Base-by-base conservation (phyloP, 169 alveolate species). In the Plasmodium fragile region DNA sequence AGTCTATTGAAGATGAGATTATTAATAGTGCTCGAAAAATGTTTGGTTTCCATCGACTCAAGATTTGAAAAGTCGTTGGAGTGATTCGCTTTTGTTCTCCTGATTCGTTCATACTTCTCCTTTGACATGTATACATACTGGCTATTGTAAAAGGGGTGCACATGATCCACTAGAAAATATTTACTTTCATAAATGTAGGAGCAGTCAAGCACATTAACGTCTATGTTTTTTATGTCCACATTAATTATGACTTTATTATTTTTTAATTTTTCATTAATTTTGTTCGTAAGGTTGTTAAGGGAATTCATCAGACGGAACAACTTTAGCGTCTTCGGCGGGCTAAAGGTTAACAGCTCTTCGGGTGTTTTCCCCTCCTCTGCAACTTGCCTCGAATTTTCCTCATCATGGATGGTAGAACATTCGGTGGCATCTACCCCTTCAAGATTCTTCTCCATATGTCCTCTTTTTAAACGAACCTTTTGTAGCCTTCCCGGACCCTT, bases 171-270 rank as follows among this genome's bases (percentile, higher is more conserved):
- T 39, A 78, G 72, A 49, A 89, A 77, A 71, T 77, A 89, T 13
- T 89, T 89, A 78, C 94, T 78, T 6, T 89, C 94, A 36, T 89
- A 72, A 25, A 89, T 89, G 43, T 89, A 89, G 25, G 89, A 89
- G 81, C 90, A 78, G 43, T 89, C 90, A 16, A 89, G 53, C 4
- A 89, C 81, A 55, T 89, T 78, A 30, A 89, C 34, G 43, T 89
- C 82, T 59, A 89, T 70, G 81, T 89, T 89, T n/a, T 30, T 78
- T 41, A 89, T 39, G 43, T 89, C 94, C 3, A 78, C 39, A 41
- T 78, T 53, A 59, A 89, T 43, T 78, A 89, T 16, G 49, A 89
- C 73, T n/a, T 84, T 72, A 1, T 75, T 55, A 65, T 78, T 78
- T 89, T 89, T 34, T 30, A 77, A 32, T 65, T 89, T 89, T 25